These are phyloP conservation scores for Stereum hirsutum DNA, from an alignment of 1,284 basidiomycete species.

Conservation along the genomic window DNA sequence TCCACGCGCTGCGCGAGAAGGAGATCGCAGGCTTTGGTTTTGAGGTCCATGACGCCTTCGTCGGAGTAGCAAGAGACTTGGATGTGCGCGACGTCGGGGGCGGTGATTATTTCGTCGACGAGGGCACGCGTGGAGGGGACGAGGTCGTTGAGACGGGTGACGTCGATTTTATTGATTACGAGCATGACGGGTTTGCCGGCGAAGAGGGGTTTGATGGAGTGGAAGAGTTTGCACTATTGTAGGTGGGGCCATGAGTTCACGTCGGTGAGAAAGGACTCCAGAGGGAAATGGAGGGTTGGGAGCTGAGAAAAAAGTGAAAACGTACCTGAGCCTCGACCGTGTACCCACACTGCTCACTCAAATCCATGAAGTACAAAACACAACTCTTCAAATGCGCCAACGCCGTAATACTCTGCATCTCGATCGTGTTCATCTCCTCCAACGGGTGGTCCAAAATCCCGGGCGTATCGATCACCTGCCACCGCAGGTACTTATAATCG, in stretches of 20 bases:
- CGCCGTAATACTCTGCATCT: conserved; percentile 98
- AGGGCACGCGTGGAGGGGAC: conserved; percentile 63
- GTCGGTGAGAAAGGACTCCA: too few relatives aligned
- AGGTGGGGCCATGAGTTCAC: too few relatives aligned
- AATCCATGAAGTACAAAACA: conserved; percentile 94
- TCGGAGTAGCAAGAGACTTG: conserved; percentile 91
- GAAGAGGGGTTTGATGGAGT: conserved; percentile 96
- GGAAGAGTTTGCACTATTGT: conserved; percentile 86
- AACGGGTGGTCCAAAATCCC: conserved; percentile 90
- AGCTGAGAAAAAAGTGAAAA: too few relatives aligned
- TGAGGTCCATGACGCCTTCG: conserved; percentile 92
- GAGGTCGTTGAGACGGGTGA: conserved; percentile 79
- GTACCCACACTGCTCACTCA: conserved; percentile 94
- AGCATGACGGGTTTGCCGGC: conserved; percentile 85
- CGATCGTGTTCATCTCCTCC: conserved; percentile 98
- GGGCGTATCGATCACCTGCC: conserved; percentile 97
- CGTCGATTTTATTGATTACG: conserved; percentile 95
- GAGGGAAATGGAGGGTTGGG: too few relatives aligned
- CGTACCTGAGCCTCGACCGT: conserved; percentile 84
- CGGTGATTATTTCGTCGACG: conserved; percentile 78
- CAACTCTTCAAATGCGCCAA: conserved; percentile 89
- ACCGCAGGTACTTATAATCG: conserved; percentile 95
- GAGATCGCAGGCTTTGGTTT: conserved; percentile 88
- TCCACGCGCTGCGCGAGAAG: conserved; percentile 91
- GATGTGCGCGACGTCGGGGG: conserved; percentile 63